Base-by-base conservation (phyloP, 345 rosid genomes). In the Corymbia maculata region DNA sequence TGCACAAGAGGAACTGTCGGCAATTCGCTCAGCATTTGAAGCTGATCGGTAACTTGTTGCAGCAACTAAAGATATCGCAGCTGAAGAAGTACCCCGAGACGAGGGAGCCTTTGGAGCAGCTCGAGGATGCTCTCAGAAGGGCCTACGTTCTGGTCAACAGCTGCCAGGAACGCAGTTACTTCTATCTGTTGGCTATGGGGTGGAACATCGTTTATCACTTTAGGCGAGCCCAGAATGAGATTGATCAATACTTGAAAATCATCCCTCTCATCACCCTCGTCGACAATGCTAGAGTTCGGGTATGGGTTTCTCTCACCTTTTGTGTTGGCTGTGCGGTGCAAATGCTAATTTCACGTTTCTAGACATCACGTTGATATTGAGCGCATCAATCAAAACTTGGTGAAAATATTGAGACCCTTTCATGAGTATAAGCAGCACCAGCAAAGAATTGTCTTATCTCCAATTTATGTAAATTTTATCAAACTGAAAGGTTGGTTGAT, bases 171-270 rank as follows among this genome's bases (percentile, higher is more conserved):
- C 87, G 87, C 84, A 92, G 93, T 26, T 92, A 85, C 49, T 88
- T 92, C 13, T 92, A 88, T 87, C 86, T 92, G 92, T 88, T 93
- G 68, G 93, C 94, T 21, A 87, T 90, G 91, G 93, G 94, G 14
- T 92, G 93, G 94, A 91, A 53, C 68, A 85, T 87, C 15, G 93
- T 93, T 45, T 89, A 91, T 88, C 93, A 91, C 90, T 90, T 92
- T 28, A 87, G 93, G 61, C 88, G 88, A 49, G 90, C 91, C 17
- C 91, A 93, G 87, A 79, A 79, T 21, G 93, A 93, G 91, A 93
- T 92, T 9, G 93, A 93, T 64, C 91, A 90, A 3, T 90, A 88
- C 52, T 89, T 92, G 57, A 80, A 44, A 61, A 90, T 92, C 36
- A 85, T 92, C 21, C 93, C 94, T 50, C 70, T 92, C 89, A 88